phyloP scores from a whole-genome alignment of 305 asterid species.

The Withania somnifera region DNA sequence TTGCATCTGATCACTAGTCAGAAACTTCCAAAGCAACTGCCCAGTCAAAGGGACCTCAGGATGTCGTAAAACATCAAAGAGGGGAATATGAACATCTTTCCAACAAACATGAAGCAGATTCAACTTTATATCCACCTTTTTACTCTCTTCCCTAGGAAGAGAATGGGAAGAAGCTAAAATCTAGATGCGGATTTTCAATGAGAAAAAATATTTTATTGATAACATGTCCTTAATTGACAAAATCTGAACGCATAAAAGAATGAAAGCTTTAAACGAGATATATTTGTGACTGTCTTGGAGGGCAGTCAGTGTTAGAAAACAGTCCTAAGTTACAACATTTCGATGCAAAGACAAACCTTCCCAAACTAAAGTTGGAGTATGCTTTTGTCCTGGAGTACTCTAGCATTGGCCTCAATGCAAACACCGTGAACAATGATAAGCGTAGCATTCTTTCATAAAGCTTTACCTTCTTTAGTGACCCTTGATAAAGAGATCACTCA shows the following conservation, averaged over 20 bases:
- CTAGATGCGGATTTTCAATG: background rate
- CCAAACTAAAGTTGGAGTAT: background rate
- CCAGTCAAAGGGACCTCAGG: background rate
- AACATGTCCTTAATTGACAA: background rate
- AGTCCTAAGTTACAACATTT: background rate
- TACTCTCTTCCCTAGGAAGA: background rate
- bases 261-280: background rate
- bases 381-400: background rate
- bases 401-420: background rate
- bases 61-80: background rate
- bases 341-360: background rate
- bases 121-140: background rate
- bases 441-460: background rate
- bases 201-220: background rate
- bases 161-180: background rate
- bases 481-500: background rate
- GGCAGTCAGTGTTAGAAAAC: background rate
- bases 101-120: background rate
- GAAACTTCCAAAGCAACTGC: background rate
- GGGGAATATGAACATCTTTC: background rate
- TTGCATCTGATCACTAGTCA: background rate
- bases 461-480: background rate
- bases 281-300: background rate
- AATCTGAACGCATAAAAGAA: background rate
- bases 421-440: background rate